Evolutionary conservation across 352 stramenopile genomes (phyloP).

Genomic region (Peronospora tabacina): DNA sequence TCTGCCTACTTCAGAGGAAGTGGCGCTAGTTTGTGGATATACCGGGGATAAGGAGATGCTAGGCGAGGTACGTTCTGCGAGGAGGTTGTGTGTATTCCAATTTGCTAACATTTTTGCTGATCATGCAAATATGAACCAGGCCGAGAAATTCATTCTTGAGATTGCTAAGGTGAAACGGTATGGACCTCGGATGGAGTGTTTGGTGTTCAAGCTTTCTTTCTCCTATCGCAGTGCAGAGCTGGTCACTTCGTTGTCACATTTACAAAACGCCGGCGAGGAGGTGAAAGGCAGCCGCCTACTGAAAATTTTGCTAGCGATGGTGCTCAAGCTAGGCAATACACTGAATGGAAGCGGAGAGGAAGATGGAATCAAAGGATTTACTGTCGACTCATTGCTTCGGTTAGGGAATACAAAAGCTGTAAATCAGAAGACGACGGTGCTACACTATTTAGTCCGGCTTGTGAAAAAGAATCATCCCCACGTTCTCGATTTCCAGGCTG

Average conservation of each 20-base stretch:
- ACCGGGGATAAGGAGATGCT: constrained; percentile 50
- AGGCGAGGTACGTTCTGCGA: constrained; percentile 41
- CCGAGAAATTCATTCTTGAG: constrained; percentile 85
- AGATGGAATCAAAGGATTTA: constrained; percentile 91
- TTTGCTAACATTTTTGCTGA: constrained; percentile 3
- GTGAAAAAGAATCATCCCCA: constrained; percentile 92
- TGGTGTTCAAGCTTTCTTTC: constrained; percentile 81
- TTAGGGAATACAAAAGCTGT: constrained; percentile 92
- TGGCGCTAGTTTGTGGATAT: constrained; percentile 72
- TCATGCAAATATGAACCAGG: constrained; percentile 20
- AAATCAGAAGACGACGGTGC: constrained; percentile 95
- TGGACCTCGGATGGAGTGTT: constrained; percentile 53
- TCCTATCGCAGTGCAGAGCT: constrained; percentile 75
- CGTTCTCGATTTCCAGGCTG: constrained; percentile 88
- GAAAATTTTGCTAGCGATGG: constrained; percentile 93
- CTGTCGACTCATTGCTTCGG: constrained; percentile 91
- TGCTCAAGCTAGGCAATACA: constrained; percentile 95
- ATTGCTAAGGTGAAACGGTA: constrained; percentile 78
- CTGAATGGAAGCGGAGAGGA: constrained; percentile 89
- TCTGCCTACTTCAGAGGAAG: constrained; percentile 91
- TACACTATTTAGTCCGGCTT: constrained; percentile 96
- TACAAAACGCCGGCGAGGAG: constrained; percentile 90
- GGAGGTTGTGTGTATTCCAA: neutral
- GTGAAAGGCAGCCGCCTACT: constrained; percentile 89
- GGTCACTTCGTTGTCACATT: constrained; percentile 57